Percentiles rank a stretch among this genome's conserved stretches.
Conservation (phyloP, 83 land plant genomes). For the Thuja plicata region DNA sequence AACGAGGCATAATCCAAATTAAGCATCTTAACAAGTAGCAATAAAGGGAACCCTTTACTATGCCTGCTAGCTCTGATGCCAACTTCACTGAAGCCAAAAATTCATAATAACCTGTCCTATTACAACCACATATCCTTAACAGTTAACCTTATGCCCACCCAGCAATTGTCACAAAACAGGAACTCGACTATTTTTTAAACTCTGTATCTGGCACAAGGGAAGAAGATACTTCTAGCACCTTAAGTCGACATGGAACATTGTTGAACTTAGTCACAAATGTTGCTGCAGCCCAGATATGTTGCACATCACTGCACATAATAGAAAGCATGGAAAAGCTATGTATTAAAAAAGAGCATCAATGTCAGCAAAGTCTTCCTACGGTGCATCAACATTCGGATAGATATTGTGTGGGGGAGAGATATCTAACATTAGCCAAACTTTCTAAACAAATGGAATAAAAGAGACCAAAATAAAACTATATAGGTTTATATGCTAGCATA, state of each 20-base stretch:
- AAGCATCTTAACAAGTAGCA: background rate
- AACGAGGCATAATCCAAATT: background rate
- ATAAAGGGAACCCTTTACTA: background rate
- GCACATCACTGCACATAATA: constrained; percentile 27
- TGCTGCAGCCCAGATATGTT: constrained; percentile 39
- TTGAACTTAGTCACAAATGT: constrained; percentile 34
- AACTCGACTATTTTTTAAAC: background rate
- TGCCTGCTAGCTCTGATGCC: background rate
- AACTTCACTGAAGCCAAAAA: background rate
- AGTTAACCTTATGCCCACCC: too few relatives aligned
- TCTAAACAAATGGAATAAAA: background rate
- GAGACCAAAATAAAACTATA: background rate
- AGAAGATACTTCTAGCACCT: constrained; percentile 31
- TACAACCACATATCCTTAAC: background rate
- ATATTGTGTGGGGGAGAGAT: background rate
- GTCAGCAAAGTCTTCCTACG: background rate
- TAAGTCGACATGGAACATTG: constrained; percentile 27
- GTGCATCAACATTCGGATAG: background rate
- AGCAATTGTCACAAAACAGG: background rate
- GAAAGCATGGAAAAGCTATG: constrained; percentile 1
- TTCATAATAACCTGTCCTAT: background rate
- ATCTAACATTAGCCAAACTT: background rate
- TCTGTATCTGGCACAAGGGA: constrained; percentile 15
- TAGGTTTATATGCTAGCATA: background rate
- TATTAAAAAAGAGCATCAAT: background rate